A percentile compares a stretch with the other conserved stretches of the same genome.
These are phyloP conservation scores for Dryas drummondii DNA, from an alignment of 306 rosid species.

Conservation along the genomic window DNA sequence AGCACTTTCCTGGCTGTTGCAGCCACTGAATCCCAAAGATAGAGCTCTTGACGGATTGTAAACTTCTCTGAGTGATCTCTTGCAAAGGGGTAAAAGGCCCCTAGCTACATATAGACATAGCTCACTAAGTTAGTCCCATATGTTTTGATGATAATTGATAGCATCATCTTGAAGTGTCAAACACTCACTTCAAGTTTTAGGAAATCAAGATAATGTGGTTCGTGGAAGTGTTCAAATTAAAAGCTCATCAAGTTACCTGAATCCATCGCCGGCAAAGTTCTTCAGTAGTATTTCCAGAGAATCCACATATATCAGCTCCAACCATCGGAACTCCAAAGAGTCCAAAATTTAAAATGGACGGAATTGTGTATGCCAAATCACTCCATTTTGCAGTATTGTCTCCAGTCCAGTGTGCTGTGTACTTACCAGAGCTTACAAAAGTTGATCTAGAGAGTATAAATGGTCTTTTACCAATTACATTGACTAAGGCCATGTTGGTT, in stretches of 20 bases:
- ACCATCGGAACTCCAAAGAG: conserved; percentile 91
- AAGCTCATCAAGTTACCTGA: conserved; percentile 52
- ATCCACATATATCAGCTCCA: conserved; percentile 95
- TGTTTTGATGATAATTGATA: not conserved
- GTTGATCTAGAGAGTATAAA: conserved; percentile 81
- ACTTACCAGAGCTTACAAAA: conserved; percentile 84
- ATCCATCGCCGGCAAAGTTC: conserved; percentile 93
- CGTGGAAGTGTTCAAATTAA: not conserved
- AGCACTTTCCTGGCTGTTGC: conserved; percentile 76
- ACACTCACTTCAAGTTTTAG: not conserved
- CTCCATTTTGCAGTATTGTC: conserved; percentile 83
- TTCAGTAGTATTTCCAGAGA: conserved; percentile 60
- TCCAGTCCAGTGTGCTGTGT: conserved; percentile 95
- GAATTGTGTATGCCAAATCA: conserved; percentile 75
- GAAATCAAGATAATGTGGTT: not conserved
- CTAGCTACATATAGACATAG: conserved; percentile 48
- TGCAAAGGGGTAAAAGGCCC: conserved; percentile 88
- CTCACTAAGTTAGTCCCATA: not conserved
- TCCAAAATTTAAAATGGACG: conserved; percentile 68
- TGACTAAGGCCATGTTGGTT: conserved; percentile 54
- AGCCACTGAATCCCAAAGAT: conserved; percentile 87
- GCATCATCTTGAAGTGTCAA: too few relatives aligned
- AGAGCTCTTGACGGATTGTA: conserved; percentile 68
- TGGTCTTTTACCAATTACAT: conserved; percentile 75
- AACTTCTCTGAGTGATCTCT: conserved; percentile 67